Conservation (phyloP, 352 stramenopile genomes). For the Globisporangium yorkense region DNA sequence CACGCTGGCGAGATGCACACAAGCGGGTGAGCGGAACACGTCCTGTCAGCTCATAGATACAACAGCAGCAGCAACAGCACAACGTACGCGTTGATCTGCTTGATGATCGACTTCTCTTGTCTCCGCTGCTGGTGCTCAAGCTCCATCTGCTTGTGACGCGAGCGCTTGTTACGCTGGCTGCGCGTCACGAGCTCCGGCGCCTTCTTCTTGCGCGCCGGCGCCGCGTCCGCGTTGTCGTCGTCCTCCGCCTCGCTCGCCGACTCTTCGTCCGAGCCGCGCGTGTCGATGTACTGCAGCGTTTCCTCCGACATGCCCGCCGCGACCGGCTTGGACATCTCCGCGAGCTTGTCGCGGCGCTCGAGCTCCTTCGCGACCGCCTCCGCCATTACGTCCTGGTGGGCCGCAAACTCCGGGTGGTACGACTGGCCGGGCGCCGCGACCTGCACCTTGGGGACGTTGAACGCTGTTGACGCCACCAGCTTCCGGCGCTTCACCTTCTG, state of each 20-base stretch:
- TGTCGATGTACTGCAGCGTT: constrained; percentile 76
- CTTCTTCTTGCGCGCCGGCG: constrained; percentile 28
- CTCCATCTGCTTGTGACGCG: constrained; percentile 77
- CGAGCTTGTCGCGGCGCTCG: constrained; percentile 45
- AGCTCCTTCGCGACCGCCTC: constrained; percentile 64
- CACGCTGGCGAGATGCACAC: constrained; percentile 24
- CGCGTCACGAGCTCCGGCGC: constrained; percentile 55
- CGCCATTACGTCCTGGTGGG: constrained; percentile 77
- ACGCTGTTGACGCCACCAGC: constrained; percentile 45
- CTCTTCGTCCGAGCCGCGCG: constrained; percentile 42
- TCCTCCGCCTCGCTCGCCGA: constrained; percentile 21
- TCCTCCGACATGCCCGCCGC: constrained; percentile 65
- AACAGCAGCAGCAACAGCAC: too few relatives aligned
- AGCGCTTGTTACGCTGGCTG: constrained; percentile 72
- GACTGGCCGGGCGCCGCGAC: constrained; percentile 73
- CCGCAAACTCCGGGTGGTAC: constrained; percentile 80
- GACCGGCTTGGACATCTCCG: constrained; percentile 42
- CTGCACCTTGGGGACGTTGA: constrained; percentile 71
- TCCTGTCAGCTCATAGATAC: background rate
- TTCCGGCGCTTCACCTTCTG: constrained; percentile 57
- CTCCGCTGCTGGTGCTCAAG: constrained; percentile 53
- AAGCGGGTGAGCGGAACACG: background rate
- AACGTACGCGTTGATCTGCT: constrained; percentile 85
- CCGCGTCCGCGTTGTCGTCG: constrained; percentile 30
- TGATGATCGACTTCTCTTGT: constrained; percentile 69